These are phyloP conservation scores for Mycena galopus DNA, from an alignment of 768 basidiomycete genomes.

Conservation along the genomic window DNA sequence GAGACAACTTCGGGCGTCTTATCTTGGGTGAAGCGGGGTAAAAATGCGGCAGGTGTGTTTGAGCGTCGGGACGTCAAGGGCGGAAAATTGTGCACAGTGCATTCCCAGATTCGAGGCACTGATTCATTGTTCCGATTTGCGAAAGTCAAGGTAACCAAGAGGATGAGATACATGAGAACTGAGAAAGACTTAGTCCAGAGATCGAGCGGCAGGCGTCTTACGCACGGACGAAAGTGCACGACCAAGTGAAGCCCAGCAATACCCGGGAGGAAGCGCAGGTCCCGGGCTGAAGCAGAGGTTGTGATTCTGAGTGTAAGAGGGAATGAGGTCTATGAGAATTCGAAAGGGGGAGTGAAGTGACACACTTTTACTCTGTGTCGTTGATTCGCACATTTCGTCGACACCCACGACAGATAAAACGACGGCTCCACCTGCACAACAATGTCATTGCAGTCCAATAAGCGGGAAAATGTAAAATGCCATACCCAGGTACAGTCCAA, in stretches of 20 bases:
- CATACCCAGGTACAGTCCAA: conserved; percentile 70
- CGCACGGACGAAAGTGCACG: conserved; percentile 55
- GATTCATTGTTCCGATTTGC: conserved; percentile 32
- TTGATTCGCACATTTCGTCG: conserved; percentile 48
- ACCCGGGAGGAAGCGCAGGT: conserved; percentile 67
- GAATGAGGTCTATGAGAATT: background rate
- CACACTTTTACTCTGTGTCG: conserved; percentile 4
- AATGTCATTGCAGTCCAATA: conserved; percentile 10
- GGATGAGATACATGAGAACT: conserved; percentile 34
- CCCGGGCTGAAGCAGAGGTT: conserved; percentile 29
- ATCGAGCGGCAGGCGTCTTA: background rate
- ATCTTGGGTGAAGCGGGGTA: conserved; percentile 28
- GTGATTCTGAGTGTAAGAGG: background rate
- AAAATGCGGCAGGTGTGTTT: background rate
- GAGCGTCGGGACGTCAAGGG: conserved; percentile 22
- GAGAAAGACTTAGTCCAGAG: background rate
- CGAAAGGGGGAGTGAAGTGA: background rate
- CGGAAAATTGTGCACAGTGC: conserved; percentile 35
- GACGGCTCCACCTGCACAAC: conserved; percentile 63
- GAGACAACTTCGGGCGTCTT: conserved; percentile 24
- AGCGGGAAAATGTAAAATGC: background rate
- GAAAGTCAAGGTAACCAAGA: conserved; percentile 18
- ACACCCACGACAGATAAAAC: conserved; percentile 59
- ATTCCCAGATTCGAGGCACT: conserved; percentile 32
- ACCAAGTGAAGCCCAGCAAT: conserved; percentile 74